These are phyloP conservation scores for Skeletonema potamos DNA, from an alignment of 108 stramenopile genomes.

Conservation along the genomic window DNA sequence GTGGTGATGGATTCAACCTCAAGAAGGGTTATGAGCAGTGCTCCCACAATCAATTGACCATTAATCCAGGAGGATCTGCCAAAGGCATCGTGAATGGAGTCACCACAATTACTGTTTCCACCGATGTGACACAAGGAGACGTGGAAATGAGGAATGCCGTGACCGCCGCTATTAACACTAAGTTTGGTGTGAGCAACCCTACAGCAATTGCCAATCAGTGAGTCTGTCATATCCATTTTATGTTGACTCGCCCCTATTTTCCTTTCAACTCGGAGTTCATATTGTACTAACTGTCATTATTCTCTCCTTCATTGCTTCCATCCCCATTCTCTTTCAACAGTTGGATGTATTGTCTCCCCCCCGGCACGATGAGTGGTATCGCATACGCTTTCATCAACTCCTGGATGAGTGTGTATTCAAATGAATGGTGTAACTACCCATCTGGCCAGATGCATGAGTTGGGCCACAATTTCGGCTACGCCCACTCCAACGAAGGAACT, in stretches of 20 bases:
- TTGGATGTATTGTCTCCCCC: slow-evolving; percentile 53
- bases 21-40: slow-evolving; percentile 29
- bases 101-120: background rate
- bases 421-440: slow-evolving; percentile 45
- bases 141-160: slow-evolving; percentile 12
- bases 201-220: background rate
- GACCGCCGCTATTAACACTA: background rate
- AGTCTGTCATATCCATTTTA: background rate
- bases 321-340: no score
- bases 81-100: background rate
- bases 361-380: slow-evolving; percentile 27
- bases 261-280: background rate
- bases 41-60: slow-evolving; percentile 32
- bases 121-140: background rate
- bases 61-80: slow-evolving; percentile 2
- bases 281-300: background rate
- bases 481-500: slow-evolving; percentile 29
- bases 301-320: slow-evolving; percentile 6
- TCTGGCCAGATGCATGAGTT: slow-evolving; percentile 36
- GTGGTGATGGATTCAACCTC: slow-evolving; percentile 15
- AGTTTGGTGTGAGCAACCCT: slow-evolving; percentile 15
- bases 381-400: slow-evolving; percentile 50
- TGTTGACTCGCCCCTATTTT: no score
- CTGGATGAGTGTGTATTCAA: slow-evolving; percentile 50
- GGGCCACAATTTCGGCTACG: slow-evolving; percentile 47